Conservation (phyloP, 2,329 filamentous ascomycete genomes). For the Zymoseptoria brevis region DNA sequence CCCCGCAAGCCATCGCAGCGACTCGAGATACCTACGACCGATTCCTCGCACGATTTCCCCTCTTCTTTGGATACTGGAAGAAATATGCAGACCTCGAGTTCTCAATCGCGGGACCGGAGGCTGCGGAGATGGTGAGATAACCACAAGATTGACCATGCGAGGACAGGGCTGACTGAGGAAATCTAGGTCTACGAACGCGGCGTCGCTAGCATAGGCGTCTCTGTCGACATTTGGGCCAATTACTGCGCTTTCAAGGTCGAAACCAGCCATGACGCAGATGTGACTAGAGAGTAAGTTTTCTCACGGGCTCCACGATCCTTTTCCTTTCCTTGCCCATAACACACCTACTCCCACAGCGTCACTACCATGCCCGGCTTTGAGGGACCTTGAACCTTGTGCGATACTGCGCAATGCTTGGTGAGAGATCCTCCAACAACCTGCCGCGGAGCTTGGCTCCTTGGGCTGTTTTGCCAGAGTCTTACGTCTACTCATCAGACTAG, state of each 20-base stretch:
- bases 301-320: conserved; percentile 48
- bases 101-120: conserved; percentile 91
- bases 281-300: conserved; percentile 98
- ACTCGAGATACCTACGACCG: conserved; percentile 83
- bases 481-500: conserved; percentile 23
- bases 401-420: conserved; percentile 19
- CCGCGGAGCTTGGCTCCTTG: conserved; percentile 24
- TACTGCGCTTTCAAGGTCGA: conserved; percentile 98
- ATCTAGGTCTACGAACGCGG: conserved; percentile 85
- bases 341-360: conserved; percentile 8
- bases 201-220: conserved; percentile 84
- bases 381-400: conserved; percentile 9
- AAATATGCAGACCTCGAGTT: conserved; percentile 98
- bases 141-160: conserved; percentile 1
- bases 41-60: conserved; percentile 87
- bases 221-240: conserved; percentile 93
- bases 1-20: conserved; percentile 80
- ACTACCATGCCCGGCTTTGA: conserved; percentile 9
- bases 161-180: conserved; percentile 24
- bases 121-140: conserved; percentile 77
- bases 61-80: conserved; percentile 98
- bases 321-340: conserved; percentile 41
- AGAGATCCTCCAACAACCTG: conserved; percentile 24
- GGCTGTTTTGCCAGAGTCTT: conserved; percentile 22
- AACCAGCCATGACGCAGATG: conserved; percentile 85